A percentile compares a stretch with the other conserved stretches of the same genome.
Conservation (phyloP, 768 basidiomycete species). For the Roridomyces roridus region DNA sequence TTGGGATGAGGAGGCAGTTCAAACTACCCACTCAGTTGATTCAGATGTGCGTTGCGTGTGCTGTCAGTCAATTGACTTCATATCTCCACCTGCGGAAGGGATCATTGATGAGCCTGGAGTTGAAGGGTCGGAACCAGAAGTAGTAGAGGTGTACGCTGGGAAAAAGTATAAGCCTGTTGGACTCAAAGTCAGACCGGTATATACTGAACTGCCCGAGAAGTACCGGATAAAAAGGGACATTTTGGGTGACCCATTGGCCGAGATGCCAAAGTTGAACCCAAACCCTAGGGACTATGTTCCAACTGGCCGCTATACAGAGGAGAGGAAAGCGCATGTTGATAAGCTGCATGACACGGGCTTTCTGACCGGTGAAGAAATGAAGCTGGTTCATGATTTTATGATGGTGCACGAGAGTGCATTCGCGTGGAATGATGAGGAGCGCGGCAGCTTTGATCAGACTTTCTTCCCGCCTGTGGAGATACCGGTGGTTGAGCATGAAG, state of each 20-base stretch:
- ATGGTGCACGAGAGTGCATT: conserved; percentile 24
- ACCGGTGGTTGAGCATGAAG: conserved; percentile 30
- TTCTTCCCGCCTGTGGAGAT: conserved; percentile 16
- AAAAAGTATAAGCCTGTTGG: conserved; percentile 31
- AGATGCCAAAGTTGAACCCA: conserved; percentile 18
- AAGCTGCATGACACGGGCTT: conserved; percentile 25
- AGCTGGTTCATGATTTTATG: conserved; percentile 30
- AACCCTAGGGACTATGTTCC: conserved; percentile 27
- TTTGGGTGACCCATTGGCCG: conserved; percentile 30
- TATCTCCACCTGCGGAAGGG: no score
- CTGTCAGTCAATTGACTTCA: no score
- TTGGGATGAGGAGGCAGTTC: no score
- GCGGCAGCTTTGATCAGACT: conserved; percentile 8
- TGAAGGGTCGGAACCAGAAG: not conserved
- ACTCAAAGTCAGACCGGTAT: conserved; percentile 26
- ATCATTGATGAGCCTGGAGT: no score
- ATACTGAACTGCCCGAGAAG: conserved; percentile 24
- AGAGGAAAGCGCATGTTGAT: conserved; percentile 24
- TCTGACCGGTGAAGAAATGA: conserved; percentile 32
- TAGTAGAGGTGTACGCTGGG: not conserved
- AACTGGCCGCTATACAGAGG: conserved; percentile 21
- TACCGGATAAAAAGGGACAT: conserved; percentile 21
- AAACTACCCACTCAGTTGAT: no score
- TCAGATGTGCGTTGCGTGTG: no score
- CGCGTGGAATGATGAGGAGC: conserved; percentile 6